Percentiles rank a stretch among this genome's conserved stretches.
Conservation (phyloP, 441 rosid species). For the Arabidopsis lyrata region DNA sequence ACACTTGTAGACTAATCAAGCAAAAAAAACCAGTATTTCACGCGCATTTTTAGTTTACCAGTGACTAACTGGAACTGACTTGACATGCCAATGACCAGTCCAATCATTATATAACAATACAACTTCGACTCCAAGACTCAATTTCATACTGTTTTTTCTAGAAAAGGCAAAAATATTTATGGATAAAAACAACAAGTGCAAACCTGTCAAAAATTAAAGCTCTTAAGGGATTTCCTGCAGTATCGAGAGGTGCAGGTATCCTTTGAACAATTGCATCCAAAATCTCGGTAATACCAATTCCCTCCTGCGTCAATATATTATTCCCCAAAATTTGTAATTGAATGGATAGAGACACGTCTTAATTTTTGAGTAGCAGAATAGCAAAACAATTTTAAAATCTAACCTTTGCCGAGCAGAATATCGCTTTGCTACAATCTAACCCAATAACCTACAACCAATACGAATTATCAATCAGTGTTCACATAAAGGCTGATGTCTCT, state of each 20-base stretch:
- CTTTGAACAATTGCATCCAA: conserved; percentile 80
- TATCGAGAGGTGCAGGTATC: conserved; percentile 80
- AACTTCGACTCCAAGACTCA: conserved; percentile 13
- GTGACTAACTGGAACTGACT: conserved; percentile 6
- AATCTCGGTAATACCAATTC: conserved; percentile 89
- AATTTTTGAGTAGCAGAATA: conserved; percentile 9
- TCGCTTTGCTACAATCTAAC: conserved; percentile 92
- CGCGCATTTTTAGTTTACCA: conserved; percentile 9
- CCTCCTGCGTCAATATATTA: conserved; percentile 62
- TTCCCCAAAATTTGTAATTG: conserved; percentile 20
- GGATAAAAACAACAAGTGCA: conserved; percentile 33
- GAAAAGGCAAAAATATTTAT: conserved; percentile 3
- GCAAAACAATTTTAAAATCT: conserved; percentile 38
- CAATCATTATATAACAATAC: conserved; percentile 12
- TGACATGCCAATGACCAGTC: conserved; percentile 14
- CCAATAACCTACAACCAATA: conserved; percentile 78
- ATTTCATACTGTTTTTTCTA: neutral
- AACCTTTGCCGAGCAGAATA: conserved; percentile 98
- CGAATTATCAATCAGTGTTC: conserved; percentile 21
- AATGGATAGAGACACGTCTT: conserved; percentile 24
- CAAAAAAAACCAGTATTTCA: conserved; percentile 9
- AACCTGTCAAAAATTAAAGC: conserved; percentile 97
- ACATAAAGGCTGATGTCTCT: conserved; percentile 26
- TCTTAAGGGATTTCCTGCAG: conserved; percentile 69
- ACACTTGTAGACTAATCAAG: conserved; percentile 12